Base-by-base conservation (phyloP, 495 filamentous ascomycete species). In the Aspergillus leporis region DNA sequence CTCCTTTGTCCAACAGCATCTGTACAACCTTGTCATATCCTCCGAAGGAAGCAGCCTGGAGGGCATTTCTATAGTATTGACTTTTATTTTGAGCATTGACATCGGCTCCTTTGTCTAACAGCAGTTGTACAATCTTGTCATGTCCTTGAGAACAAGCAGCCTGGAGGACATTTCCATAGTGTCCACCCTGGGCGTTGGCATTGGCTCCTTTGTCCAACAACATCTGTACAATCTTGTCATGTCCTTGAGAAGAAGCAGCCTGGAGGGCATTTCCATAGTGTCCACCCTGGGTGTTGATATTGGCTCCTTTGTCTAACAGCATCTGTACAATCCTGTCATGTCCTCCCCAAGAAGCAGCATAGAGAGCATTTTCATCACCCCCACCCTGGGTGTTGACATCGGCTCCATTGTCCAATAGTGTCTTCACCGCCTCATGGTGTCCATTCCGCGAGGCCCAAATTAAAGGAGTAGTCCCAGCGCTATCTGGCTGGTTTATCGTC, bases 31-130 rank as follows among this genome's bases (percentile, higher is more conserved):
- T 18, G 7, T 61, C 30, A 34, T 66, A 7, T 25, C 67, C 67
- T 19, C 0, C 4, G 0, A 0, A 28, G 41, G 64, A 58, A 45
- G 68, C 67, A 4, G 57, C 56, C 23, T 63, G 51, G 9, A 74
- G 57, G 30, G 66, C 61, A 58, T 56, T 55, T 6, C 49, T 55
- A 31, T 14, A 53, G n/a, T 0, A 18, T n/a, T n/a, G n/a, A n/a
- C n/a, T 0, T 46, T 46, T 34, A 16, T 34, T 50, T 23, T 61
- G 56, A 28, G 56, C 63, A n/a, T 73, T 68, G n/a, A 65, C 34
- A 48, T 70, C 54, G 5, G 61, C 61, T 36, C 62, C 68, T 36
- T 51, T 32, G 22, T 66, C 69, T 12, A 71, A 45, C 10, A 71
- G 59, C 19, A 53, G 53, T 14, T 67, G 62, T 10, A 70, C 69